phyloP scores from a whole-genome alignment of 139 green algal species.

The Cymbomonas tetramitiformis region DNA sequence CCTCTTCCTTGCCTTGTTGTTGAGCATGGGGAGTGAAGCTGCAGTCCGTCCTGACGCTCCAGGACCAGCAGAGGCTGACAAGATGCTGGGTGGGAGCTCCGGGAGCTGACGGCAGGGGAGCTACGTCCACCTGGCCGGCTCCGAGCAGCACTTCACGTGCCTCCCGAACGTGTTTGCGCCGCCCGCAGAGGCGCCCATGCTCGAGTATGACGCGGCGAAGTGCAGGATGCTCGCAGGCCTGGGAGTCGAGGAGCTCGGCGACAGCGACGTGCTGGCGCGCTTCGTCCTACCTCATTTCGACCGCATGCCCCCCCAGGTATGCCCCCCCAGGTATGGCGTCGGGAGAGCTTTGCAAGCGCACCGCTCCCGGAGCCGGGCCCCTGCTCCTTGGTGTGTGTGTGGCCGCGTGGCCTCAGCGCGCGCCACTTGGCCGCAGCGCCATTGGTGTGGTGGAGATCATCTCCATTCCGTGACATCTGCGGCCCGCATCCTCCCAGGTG shows the following conservation, averaged over 20 bases:
- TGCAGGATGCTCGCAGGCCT: conserved; percentile 7
- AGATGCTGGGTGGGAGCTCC: not conserved
- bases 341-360: no score
- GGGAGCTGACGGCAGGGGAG: no score
- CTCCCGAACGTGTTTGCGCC: conserved; percentile 10
- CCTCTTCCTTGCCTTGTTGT: no score
- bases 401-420: no score
- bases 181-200: not conserved
- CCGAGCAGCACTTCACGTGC: conserved; percentile 2
- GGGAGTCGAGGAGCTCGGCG: conserved; percentile 20
- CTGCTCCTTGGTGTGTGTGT: no score
- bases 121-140: conserved; percentile 1
- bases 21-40: no score
- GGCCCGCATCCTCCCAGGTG: no score
- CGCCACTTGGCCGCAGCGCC: no score
- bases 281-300: conserved; percentile 28
- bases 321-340: no score
- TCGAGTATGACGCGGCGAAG: not conserved
- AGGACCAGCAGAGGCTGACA: not conserved
- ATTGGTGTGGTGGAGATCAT: no score
- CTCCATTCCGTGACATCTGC: no score
- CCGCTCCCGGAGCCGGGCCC: no score
- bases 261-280: conserved; percentile 16
- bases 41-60: not conserved
- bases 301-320: not conserved